Percentiles rank a stretch among this genome's conserved stretches.
phyloP scores from a whole-genome alignment of 768 basidiomycete species.

The Cystobasidium onofrii region DNA sequence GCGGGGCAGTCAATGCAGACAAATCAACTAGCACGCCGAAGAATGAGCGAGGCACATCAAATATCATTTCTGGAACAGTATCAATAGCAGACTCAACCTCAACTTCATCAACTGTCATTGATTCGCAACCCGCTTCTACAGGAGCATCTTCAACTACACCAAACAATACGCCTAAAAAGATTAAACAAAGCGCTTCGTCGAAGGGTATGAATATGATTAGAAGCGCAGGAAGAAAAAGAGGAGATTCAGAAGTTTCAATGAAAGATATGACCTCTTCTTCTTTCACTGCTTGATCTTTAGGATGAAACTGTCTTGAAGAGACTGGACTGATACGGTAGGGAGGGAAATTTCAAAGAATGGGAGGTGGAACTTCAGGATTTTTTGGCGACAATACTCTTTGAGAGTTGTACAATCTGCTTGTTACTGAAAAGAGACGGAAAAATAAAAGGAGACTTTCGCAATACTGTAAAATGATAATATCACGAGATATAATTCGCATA shows the following conservation, averaged over 20 bases:
- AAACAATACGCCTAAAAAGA: not conserved
- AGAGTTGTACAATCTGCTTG: no score
- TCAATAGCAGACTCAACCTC: not conserved
- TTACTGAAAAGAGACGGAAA: no score
- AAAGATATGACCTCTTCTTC: slow-evolving; percentile 11
- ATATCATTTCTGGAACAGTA: not conserved
- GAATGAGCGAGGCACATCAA: not conserved
- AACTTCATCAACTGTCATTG: not conserved
- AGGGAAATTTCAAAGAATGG: no score
- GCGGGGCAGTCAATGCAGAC: no score
- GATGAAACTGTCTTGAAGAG: not conserved
- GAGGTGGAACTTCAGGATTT: no score
- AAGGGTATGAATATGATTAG: slow-evolving; percentile 17
- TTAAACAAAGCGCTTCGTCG: not conserved
- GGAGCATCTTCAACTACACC: not conserved
- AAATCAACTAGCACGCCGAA: not conserved
- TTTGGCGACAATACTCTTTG: no score
- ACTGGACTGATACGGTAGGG: no score
- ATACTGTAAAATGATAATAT: no score
- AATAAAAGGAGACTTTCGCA: no score
- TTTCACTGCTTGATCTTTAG: no score
- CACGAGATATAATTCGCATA: no score
- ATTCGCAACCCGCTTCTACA: not conserved
- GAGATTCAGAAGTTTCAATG: slow-evolving; percentile 30
- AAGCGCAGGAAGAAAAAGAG: slow-evolving; percentile 13